These are phyloP conservation scores for Dactylonectria estremocensis DNA, from an alignment of 2,329 filamentous ascomycete species.

Conservation along the genomic window DNA sequence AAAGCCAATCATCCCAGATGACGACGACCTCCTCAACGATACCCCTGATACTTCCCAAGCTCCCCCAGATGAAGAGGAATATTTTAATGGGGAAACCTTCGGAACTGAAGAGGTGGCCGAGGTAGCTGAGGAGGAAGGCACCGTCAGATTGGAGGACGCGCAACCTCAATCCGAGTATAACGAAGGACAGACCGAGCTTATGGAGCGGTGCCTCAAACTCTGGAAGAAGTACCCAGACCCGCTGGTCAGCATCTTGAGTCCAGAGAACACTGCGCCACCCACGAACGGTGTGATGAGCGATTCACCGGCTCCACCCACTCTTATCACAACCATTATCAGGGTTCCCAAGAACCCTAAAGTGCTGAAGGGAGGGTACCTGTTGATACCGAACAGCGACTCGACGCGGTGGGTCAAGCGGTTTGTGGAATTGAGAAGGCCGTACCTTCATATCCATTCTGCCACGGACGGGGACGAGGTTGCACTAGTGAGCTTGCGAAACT, in stretches of 20 bases:
- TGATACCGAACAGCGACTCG: conserved; percentile 86
- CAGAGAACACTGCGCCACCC: conserved; percentile 78
- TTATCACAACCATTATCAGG: conserved; percentile 83
- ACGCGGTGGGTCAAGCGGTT: conserved; percentile 93
- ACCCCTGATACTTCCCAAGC: conserved; percentile 68
- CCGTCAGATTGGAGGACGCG: conserved; percentile 44
- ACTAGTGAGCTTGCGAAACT: conserved; percentile 89
- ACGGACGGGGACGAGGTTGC: conserved; percentile 92
- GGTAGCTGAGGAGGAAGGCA: conserved; percentile 38
- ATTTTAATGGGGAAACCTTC: conserved; percentile 41
- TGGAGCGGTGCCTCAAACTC: conserved; percentile 73
- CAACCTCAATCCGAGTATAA: conserved; percentile 59
- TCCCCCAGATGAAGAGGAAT: conserved; percentile 52
- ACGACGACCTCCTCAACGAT: conserved; percentile 72
- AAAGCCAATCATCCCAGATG: conserved; percentile 63
- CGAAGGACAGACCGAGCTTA: conserved; percentile 62
- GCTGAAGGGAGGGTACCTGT: conserved; percentile 88
- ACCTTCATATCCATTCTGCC: conserved; percentile 90
- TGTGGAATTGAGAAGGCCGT: conserved; percentile 91
- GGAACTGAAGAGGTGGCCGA: conserved; percentile 39
- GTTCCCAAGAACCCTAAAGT: conserved; percentile 86
- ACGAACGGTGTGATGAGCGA: conserved; percentile 70
- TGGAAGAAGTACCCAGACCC: conserved; percentile 76
- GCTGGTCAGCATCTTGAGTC: conserved; percentile 68
- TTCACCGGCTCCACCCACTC: conserved; percentile 69